Conservation (phyloP, 2,329 filamentous ascomycete genomes). For the Talaromyces atroroseus region DNA sequence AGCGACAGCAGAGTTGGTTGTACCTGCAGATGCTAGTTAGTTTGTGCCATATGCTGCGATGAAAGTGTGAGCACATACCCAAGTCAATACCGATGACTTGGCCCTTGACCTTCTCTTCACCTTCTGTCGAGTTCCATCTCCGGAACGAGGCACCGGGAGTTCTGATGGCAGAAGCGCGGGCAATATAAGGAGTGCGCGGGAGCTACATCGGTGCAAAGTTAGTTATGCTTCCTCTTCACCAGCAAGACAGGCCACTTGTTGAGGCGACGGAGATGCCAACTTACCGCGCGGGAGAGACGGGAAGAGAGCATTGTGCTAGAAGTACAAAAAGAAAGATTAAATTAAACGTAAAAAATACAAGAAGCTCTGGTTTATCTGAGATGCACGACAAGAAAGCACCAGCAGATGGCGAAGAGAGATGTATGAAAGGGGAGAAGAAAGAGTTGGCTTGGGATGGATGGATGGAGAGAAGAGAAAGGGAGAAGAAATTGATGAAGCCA, state of each 20-base stretch:
- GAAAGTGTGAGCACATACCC: slow-evolving; percentile 53
- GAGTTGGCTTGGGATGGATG: slow-evolving; percentile 25
- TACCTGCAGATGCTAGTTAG: slow-evolving; percentile 47
- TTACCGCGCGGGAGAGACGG: slow-evolving; percentile 69
- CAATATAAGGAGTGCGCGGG: slow-evolving; percentile 67
- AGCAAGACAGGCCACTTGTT: not conserved
- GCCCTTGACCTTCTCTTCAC: slow-evolving; percentile 81
- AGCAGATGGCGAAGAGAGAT: slow-evolving; percentile 9
- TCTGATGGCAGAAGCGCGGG: slow-evolving; percentile 64
- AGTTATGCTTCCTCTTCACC: not conserved
- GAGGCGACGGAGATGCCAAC: slow-evolving; percentile 31
- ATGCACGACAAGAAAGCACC: slow-evolving; percentile 8
- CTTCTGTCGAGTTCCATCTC: slow-evolving; percentile 46
- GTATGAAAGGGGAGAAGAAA: slow-evolving; percentile 17
- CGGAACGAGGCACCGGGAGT: slow-evolving; percentile 69
- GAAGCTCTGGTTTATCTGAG: slow-evolving; percentile 6
- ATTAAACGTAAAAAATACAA: slow-evolving; percentile 14
- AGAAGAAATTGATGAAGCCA: slow-evolving; percentile 17
- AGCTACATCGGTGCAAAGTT: slow-evolving; percentile 48
- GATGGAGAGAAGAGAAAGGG: slow-evolving; percentile 22
- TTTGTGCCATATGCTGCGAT: not conserved
- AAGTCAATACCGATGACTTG: slow-evolving; percentile 97
- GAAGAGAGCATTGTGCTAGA: slow-evolving; percentile 63
- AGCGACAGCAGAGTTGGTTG: slow-evolving; percentile 95
- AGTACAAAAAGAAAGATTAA: slow-evolving; percentile 24